Evolutionary conservation across 202 grass and related monocot species (phyloP), one percentile per base, ranked within the genome.

Genomic region (Schoenoplectus tabernaemontani): DNA sequence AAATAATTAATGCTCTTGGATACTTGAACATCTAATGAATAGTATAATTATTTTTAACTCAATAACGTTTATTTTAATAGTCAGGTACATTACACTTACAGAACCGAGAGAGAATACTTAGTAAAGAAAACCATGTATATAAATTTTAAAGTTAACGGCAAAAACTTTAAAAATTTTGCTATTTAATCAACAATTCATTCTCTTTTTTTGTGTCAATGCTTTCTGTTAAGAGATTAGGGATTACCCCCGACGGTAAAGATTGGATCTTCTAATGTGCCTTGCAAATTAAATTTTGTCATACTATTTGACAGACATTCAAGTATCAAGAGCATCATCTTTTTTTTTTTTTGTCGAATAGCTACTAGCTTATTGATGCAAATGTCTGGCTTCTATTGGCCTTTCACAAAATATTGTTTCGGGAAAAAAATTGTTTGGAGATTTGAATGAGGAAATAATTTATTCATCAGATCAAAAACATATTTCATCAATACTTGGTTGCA

Each of bases 51-150:
- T 17, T 54, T 54, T n/a, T 54, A n/a, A 4, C 17, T 2, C n/a
- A n/a, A 3, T 62, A 13, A 15, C 30, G 7, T 13, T 33, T 26
- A 33, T 44, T 44, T 51, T 50, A 30, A 17, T 32, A 34, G 46
- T 74, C 46, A 53, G 44, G 26, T 74, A 74, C 17, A 54, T 74
- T 19, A 19, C 70, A 74, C 70, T 11, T n/a, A 74, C 46, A n/a
- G 24, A 24, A 44, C 34, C 26, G 3, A 74, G 46, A 50, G 13
- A 74, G 7, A 74, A 51, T 9, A 13, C 53, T 34, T 54, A 33
- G 7, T 32, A 24, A 9, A 48, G 6, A 50, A 70, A 73, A 30
- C 26, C 24, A 74, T 53, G 46, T 15, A 74, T 8, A 53, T 8
- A 15, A 51, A 53, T 9, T n/a, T 74, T 33, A 5, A 53, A 50